A percentile compares a stretch with the other conserved stretches of the same genome.
Conservation (phyloP, 208 protist species). For the Leishmania guyanensis region DNA sequence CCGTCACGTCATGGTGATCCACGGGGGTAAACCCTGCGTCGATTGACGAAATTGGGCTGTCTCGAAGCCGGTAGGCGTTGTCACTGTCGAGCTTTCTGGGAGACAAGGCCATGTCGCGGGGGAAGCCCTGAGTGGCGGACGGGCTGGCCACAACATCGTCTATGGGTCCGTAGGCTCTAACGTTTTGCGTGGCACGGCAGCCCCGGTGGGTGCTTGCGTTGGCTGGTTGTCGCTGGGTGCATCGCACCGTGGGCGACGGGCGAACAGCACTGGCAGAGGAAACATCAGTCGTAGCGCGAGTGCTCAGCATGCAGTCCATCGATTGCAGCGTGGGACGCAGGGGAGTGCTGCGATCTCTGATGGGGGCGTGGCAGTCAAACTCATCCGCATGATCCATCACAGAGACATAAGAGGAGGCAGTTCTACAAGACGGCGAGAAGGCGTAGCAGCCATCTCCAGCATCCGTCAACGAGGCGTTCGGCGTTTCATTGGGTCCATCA, state of each 20-base stretch:
- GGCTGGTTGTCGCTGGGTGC: neutral
- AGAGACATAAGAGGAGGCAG: slow-evolving; percentile 24
- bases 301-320: neutral
- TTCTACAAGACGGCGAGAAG: slow-evolving; percentile 28
- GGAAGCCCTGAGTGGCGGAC: neutral
- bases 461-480: neutral
- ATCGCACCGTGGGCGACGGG: neutral
- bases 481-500: slow-evolving; percentile 2
- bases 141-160: neutral
- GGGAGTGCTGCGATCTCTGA: slow-evolving; percentile 4
- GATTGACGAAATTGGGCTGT: neutral
- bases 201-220: neutral
- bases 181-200: neutral
- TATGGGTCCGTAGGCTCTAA: neutral
- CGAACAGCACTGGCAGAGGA: neutral
- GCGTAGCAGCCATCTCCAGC: slow-evolving; percentile 23
- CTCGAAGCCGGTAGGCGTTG: slow-evolving; percentile 9
- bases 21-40: neutral
- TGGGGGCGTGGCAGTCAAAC: slow-evolving; percentile 24
- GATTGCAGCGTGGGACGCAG: neutral
- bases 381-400: slow-evolving; percentile 19
- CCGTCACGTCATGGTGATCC: neutral
- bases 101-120: neutral
- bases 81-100: slow-evolving; percentile 34
- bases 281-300: neutral